Percentiles rank a stretch among this genome's conserved stretches.
phyloP scores from a whole-genome alignment of 352 stramenopile species.

The Phytophthora brassicae region DNA sequence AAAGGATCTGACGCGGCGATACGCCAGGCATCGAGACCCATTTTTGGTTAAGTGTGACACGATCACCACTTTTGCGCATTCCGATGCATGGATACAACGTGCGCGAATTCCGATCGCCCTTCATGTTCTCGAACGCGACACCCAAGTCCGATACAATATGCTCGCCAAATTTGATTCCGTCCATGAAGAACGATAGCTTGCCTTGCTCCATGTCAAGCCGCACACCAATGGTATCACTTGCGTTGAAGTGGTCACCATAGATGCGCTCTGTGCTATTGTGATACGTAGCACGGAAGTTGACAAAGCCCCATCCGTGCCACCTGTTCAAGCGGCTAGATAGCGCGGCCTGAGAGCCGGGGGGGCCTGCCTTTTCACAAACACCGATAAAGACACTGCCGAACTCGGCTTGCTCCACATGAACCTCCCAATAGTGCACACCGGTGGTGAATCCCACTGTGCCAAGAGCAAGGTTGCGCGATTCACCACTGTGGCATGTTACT shows the following conservation, averaged over 20 bases:
- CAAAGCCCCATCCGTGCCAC: slow-evolving; percentile 95
- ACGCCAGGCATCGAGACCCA: slow-evolving; percentile 90
- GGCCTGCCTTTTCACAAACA: slow-evolving; percentile 91
- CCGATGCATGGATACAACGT: slow-evolving; percentile 97
- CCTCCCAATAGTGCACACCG: slow-evolving; percentile 98
- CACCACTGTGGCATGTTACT: slow-evolving; percentile 81
- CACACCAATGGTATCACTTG: slow-evolving; percentile 98
- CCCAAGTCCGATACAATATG: slow-evolving; percentile 98
- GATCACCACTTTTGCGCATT: slow-evolving; percentile 94
- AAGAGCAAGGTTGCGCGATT: slow-evolving; percentile 84
- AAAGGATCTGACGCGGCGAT: slow-evolving; percentile 68
- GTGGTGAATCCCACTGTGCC: slow-evolving; percentile 85
- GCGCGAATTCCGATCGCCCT: slow-evolving; percentile 76
- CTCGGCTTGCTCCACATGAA: slow-evolving; percentile 96
- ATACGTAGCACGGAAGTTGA: slow-evolving; percentile 96
- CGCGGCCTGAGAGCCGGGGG: slow-evolving; percentile 74
- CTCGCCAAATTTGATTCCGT: slow-evolving; percentile 99
- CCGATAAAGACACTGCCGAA: slow-evolving; percentile 98
- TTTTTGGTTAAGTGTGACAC: slow-evolving; percentile 95
- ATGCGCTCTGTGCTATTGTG: slow-evolving; percentile 91
- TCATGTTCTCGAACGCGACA: slow-evolving; percentile 95
- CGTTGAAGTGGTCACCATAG: slow-evolving; percentile 89
- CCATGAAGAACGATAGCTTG: slow-evolving; percentile 98
- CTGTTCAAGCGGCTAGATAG: slow-evolving; percentile 81
- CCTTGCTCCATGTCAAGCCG: slow-evolving; percentile 98